Base-by-base conservation (phyloP, 2,329 filamentous ascomycete species). In the Polychaeton citri region DNA sequence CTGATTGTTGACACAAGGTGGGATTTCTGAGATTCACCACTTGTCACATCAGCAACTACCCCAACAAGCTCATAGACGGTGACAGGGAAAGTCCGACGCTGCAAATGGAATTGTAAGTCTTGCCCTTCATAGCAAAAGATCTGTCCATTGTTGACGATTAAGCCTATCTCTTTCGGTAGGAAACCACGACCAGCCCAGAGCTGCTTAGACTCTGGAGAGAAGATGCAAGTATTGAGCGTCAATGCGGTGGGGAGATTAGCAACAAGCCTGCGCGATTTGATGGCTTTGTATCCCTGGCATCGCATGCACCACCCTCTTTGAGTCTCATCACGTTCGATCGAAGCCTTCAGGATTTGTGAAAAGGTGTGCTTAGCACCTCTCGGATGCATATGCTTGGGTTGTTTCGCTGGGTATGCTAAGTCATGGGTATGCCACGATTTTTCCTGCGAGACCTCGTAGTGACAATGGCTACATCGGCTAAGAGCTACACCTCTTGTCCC, bases 71-170 rank as follows among this genome's bases (percentile, higher is more conserved):
- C 92, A 57, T 95, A 98, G 0, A 96, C 80, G 9, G 78, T 76
- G 33, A 96, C 81, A 34, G 81, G 79, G 39, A 87, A 81, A 5
- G 79, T 79, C 16, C 81, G 82, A 20, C 81, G 74, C 51, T 88
- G 79, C 16, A 92, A 62, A 48, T 90, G 83, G 33, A 82, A 62
- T 53, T 79, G 80, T 44, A 98, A 61, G 49, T 96, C 87, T 36
- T 93, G 80, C 2, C 90, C 88, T 58, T 98, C 87, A 45, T 86
- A 96, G 58, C 87, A 95, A 59, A 84, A 87, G 53, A 96, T 83
- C 52, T 93, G 83, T n/a, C 84, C 85, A 49, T 83, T 76, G 40
- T 92, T 83, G 38, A 94, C 75, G 38, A 93, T 83, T 51, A 98
- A 75, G 24, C 90, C 90, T 49, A 98, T 87, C 55, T 96, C 86